Conservation (phyloP, 176 grass and related monocot species). For the Raddia guianensis region DNA sequence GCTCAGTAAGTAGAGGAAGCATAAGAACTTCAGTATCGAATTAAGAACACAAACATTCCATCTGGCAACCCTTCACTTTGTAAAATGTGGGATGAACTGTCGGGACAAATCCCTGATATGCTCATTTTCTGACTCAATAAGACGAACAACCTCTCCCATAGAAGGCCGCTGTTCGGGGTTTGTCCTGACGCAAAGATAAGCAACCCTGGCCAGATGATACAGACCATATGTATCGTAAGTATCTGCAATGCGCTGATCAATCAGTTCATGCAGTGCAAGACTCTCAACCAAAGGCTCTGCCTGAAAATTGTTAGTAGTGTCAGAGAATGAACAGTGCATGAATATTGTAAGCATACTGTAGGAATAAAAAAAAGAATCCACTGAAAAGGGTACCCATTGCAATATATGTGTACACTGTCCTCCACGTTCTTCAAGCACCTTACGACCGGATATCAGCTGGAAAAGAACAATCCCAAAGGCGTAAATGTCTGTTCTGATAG, state of each 20-base stretch:
- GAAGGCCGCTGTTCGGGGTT: slow-evolving; percentile 71
- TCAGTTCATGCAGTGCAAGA: slow-evolving; percentile 65
- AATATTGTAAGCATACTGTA: slow-evolving; percentile 5
- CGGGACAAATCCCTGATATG: slow-evolving; percentile 59
- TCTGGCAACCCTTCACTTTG: slow-evolving; percentile 37
- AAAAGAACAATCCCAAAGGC: slow-evolving; percentile 80
- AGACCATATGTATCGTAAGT: slow-evolving; percentile 60
- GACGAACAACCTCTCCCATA: slow-evolving; percentile 73
- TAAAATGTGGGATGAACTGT: slow-evolving; percentile 64
- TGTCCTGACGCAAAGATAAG: slow-evolving; percentile 67
- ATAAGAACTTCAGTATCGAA: background rate
- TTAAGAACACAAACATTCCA: background rate
- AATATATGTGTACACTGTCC: slow-evolving; percentile 57
- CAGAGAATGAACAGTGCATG: background rate
- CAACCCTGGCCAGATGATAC: slow-evolving; percentile 61
- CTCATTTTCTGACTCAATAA: slow-evolving; percentile 60
- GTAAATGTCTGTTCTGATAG: slow-evolving; percentile 75
- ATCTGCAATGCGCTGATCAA: slow-evolving; percentile 61
- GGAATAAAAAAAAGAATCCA: slow-evolving; percentile 8
- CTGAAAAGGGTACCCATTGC: slow-evolving; percentile 57
- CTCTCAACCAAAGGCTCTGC: slow-evolving; percentile 66
- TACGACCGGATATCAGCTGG: slow-evolving; percentile 76
- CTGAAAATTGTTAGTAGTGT: slow-evolving; percentile 34
- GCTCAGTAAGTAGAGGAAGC: background rate
- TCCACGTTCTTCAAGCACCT: slow-evolving; percentile 50